Evolutionary conservation across 1,284 basidiomycete genomes (phyloP).

Genomic region (Spongispora temasekensis): DNA sequence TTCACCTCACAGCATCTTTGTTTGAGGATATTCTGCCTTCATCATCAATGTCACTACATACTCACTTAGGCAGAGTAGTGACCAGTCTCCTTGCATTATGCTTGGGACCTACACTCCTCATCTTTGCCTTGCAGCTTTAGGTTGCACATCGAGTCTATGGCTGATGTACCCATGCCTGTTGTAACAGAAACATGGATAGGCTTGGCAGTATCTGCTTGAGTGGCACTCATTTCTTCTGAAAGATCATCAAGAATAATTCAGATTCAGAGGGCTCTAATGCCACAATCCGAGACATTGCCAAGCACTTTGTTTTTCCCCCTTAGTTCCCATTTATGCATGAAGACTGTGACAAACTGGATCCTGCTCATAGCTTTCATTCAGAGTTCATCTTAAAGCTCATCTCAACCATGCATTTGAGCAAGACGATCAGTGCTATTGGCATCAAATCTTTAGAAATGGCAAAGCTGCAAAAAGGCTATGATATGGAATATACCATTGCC

Average conservation of each 20-base stretch:
- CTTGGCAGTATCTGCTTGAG: slow-evolving; percentile 5
- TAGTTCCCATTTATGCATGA: slow-evolving; percentile 10
- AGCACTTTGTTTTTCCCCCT: background rate
- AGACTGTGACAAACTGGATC: slow-evolving; percentile 6
- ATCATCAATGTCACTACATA: too few species aligned
- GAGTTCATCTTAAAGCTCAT: slow-evolving; percentile 13
- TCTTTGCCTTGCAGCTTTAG: too few species aligned
- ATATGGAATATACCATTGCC: slow-evolving; percentile 5
- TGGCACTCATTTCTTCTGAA: slow-evolving; percentile 13
- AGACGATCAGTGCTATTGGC: background rate
- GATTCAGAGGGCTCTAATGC: background rate
- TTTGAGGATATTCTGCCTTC: too few species aligned
- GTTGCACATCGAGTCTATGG: too few species aligned
- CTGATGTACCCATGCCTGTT: too few species aligned
- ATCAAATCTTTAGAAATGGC: slow-evolving; percentile 3
- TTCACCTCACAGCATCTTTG: too few species aligned
- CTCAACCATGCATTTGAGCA: slow-evolving; percentile 8
- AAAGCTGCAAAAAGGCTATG: slow-evolving; percentile 5
- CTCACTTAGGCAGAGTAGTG: too few species aligned
- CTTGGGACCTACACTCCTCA: too few species aligned
- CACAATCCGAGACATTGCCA: background rate
- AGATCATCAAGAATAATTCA: background rate
- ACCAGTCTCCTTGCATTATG: too few species aligned
- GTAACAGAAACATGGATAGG: slow-evolving; percentile 7
- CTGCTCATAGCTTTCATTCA: slow-evolving; percentile 2